Evolutionary conservation across 192 early-diverging fungal species (phyloP).

Genomic region (Ambispora gerdemannii): DNA sequence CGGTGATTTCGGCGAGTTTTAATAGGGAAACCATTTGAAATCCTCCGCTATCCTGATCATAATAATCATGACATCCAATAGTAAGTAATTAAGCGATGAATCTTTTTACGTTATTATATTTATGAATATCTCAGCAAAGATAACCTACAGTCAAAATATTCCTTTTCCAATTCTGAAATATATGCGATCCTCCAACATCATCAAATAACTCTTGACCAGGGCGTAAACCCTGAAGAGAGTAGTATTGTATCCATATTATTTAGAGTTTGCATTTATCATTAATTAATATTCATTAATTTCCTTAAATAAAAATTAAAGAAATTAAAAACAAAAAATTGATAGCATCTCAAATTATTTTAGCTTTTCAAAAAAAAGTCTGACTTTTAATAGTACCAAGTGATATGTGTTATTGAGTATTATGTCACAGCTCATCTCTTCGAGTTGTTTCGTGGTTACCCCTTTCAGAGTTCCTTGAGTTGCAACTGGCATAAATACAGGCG

Average conservation of each 20-base stretch:
- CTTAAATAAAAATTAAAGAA: background rate
- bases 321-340: too few species aligned
- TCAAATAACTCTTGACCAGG: slow-evolving; percentile 76
- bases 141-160: slow-evolving; percentile 65
- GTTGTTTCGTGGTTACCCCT: slow-evolving; percentile 73
- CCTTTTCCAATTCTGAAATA: slow-evolving; percentile 77
- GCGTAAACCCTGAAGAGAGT: slow-evolving; percentile 51
- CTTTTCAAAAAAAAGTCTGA: too few species aligned
- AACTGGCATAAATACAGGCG: slow-evolving; percentile 89
- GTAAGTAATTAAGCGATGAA: background rate
- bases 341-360: too few species aligned
- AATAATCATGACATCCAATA: background rate
- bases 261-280: background rate
- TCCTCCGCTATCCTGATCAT: slow-evolving; percentile 64
- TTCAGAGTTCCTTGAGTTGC: slow-evolving; percentile 84
- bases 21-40: slow-evolving; percentile 91
- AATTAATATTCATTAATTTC: too few species aligned
- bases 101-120: too few species aligned
- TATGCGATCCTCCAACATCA: slow-evolving; percentile 70
- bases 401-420: slow-evolving; percentile 88
- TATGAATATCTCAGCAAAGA: too few species aligned
- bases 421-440: slow-evolving; percentile 72
- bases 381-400: slow-evolving; percentile 65
- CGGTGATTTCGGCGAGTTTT: slow-evolving; percentile 78
- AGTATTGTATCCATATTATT: background rate